phyloP scores from a whole-genome alignment of 257 asterid genomes.

The Penstemon barbatus region DNA sequence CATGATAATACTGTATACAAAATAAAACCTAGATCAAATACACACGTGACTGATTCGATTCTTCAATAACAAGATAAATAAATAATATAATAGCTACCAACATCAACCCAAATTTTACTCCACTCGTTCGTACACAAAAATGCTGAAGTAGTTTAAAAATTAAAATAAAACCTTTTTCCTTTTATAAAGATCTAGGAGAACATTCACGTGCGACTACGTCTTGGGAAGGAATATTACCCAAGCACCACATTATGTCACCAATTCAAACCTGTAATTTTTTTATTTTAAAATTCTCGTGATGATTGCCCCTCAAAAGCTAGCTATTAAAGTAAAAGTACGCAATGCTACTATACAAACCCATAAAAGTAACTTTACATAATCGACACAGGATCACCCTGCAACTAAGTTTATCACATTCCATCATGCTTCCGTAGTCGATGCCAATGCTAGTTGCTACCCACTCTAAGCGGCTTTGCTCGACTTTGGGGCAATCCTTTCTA shows the following conservation, averaged over 20 bases:
- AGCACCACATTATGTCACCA: conserved; percentile 20
- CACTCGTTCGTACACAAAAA: not conserved
- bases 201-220: conserved; percentile 30
- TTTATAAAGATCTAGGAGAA: not conserved
- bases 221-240: conserved; percentile 26
- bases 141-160: too few species aligned
- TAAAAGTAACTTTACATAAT: too few species aligned
- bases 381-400: too few species aligned
- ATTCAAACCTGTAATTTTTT: not conserved
- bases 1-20: not conserved
- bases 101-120: not conserved
- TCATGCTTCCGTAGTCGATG: too few species aligned
- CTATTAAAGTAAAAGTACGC: too few species aligned
- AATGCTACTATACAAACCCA: too few species aligned
- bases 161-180: not conserved
- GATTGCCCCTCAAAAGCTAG: too few species aligned
- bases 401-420: too few species aligned
- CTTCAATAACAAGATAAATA: not conserved
- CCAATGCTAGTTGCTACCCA: too few species aligned
- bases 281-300: too few species aligned
- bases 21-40: not conserved
- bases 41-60: not conserved
- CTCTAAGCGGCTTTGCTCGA: too few species aligned
- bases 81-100: not conserved
- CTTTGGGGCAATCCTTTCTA: too few species aligned